Evolutionary conservation across 352 stramenopile species (phyloP), one percentile per base, ranked within the genome.

Genomic region (Pythium sp.): DNA sequence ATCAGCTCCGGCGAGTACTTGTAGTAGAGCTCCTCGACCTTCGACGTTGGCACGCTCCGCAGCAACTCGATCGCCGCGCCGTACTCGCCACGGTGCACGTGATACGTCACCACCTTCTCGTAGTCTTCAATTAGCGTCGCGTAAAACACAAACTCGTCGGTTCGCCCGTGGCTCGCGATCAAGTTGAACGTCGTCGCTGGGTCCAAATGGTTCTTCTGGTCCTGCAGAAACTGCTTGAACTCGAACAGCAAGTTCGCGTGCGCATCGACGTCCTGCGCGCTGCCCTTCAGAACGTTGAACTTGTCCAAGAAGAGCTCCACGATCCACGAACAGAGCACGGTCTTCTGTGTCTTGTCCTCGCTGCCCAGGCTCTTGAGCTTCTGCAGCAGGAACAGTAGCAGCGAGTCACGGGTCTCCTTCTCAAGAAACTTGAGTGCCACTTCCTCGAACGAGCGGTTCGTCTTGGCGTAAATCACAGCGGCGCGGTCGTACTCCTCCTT

Each of bases 1-100:
- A 98, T 97, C 36, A 98, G 77, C 58, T 97, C 89, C 0, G 93
- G 90, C 18, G 91, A 97, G 74, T 97, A 98, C 70, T 98, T 98
- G 83, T 98, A 98, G 74, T 96, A 97, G 8, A 98, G 74, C 65
- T 95, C 85, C 67, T 98, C 92, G 11, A 98, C 90, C 63, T 97
- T 97, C 32, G 91, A 89, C 43, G 92, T 95, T 58, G 90, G 87
- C 28, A 96, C 91, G 20, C 90, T 91, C 38, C 83, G 82, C 30
- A 98, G 78, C 49, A 98, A 68, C 43, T 96, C 89, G 58, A 98
- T 96, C 6, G 93, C 91, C 3, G 89, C 86, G 9, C 81, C 85
- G 65, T 98, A 97, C 58, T 97, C 91, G 9, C 90, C 89, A 5
- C 90, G 89, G 58, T 97, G 81, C 56, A 97, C 89, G 72, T 98